These are phyloP conservation scores for Suhomyces sp. DNA, from an alignment of 805 yeast species.

Conservation along the genomic window DNA sequence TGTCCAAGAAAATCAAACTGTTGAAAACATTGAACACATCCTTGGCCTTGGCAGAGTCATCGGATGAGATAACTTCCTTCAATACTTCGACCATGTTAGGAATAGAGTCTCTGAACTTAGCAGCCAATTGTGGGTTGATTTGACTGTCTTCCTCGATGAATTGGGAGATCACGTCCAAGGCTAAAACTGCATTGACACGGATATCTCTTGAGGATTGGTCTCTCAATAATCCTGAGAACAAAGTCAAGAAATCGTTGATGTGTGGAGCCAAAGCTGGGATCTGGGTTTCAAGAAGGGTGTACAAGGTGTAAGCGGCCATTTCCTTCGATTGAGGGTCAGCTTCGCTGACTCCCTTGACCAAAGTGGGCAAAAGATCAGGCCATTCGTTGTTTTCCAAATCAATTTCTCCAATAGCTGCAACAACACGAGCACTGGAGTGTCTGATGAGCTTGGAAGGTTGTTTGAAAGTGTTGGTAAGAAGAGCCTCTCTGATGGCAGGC, in stretches of 20 bases:
- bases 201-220: slow-evolving; percentile 65
- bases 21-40: slow-evolving; percentile 82
- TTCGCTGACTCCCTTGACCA: slow-evolving; percentile 58
- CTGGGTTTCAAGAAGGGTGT: slow-evolving; percentile 72
- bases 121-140: slow-evolving; percentile 43
- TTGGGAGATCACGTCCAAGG: slow-evolving; percentile 69
- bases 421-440: slow-evolving; percentile 86
- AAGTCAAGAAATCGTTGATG: slow-evolving; percentile 63
- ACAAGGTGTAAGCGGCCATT: slow-evolving; percentile 77
- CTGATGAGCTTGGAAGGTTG: slow-evolving; percentile 64
- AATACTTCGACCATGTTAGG: slow-evolving; percentile 83
- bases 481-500: slow-evolving; percentile 61
- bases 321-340: slow-evolving; percentile 63
- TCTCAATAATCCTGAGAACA: slow-evolving; percentile 67
- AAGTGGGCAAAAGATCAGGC: slow-evolving; percentile 71
- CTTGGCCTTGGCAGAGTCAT: slow-evolving; percentile 70
- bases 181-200: slow-evolving; percentile 79
- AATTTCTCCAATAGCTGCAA: slow-evolving; percentile 77
- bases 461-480: slow-evolving; percentile 72
- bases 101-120: slow-evolving; percentile 61
- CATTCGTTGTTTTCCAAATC: slow-evolving; percentile 68
- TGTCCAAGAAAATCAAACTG: slow-evolving; percentile 72
- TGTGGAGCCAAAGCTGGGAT: slow-evolving; percentile 57
- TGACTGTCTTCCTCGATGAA: slow-evolving; percentile 61
- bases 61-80: slow-evolving; percentile 65